Percentiles rank a stretch among this genome's conserved stretches.
phyloP scores from a whole-genome alignment of 2,329 filamentous ascomycete genomes.

The Hawksworthiomyces lignivorus region DNA sequence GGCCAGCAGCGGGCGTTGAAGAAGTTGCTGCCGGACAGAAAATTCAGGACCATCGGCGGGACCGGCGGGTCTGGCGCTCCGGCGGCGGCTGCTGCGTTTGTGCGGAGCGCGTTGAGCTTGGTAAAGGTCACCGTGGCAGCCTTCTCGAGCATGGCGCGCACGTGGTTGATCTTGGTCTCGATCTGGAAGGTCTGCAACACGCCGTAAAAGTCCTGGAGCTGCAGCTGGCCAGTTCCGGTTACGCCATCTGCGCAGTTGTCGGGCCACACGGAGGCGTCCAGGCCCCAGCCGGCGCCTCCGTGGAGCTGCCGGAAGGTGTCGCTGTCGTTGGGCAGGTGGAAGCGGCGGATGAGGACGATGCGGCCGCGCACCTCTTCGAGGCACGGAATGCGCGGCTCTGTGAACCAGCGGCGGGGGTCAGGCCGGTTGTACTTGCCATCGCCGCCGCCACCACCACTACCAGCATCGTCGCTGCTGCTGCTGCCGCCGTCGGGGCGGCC shows the following conservation, averaged over 20 bases:
- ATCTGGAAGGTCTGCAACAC: constrained; percentile 69
- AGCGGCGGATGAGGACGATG: constrained; percentile 78
- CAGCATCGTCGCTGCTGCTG: background rate
- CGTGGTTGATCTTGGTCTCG: constrained; percentile 68
- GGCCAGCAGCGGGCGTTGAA: constrained; percentile 92
- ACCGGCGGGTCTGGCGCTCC: constrained; percentile 12
- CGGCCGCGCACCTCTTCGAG: constrained; percentile 75
- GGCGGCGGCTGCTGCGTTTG: background rate
- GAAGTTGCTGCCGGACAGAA: constrained; percentile 86
- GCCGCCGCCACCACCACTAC: background rate
- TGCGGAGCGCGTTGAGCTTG: background rate
- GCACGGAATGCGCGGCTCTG: constrained; percentile 64
- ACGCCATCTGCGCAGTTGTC: constrained; percentile 78
- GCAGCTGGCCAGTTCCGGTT: constrained; percentile 62
- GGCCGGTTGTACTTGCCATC: background rate
- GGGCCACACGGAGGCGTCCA: constrained; percentile 65
- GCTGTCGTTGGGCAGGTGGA: constrained; percentile 45
- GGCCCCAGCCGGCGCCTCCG: constrained; percentile 45
- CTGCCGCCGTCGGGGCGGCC: constrained; percentile 34
- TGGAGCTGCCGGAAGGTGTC: constrained; percentile 44
- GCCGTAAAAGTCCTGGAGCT: constrained; percentile 93
- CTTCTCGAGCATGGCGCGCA: constrained; percentile 68
- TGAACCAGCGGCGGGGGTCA: constrained; percentile 60
- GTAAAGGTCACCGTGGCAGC: constrained; percentile 45
- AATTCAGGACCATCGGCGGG: constrained; percentile 78